Evolutionary conservation across 345 rosid species (phyloP), one percentile per base, ranked within the genome.

Genomic region (Rhizophora mangle): DNA sequence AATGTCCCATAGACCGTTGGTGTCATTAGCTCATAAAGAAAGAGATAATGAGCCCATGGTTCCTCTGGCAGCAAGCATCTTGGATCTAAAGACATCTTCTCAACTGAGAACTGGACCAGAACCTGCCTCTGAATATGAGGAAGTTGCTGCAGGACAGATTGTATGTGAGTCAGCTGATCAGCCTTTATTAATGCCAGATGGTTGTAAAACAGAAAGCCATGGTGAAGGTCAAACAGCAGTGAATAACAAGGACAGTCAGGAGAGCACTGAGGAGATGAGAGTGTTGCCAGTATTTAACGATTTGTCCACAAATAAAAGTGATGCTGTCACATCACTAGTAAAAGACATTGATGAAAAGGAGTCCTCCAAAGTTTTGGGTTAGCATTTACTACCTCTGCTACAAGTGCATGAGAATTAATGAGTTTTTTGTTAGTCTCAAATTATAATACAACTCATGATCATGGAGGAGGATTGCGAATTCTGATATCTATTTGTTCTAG

Each of bases 281-380:
- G 72, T 32, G 39, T 67, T 67, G 68, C 49, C 75, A 67, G 61
- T 39, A 52, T 63, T 73, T 68, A 68, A 55, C 60, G 87, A 65
- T 55, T 81, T 84, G 71, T 63, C 65, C 34, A 64, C 65, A 62
- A 77, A 70, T 16, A 71, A 60, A 68, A 74, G 68, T 76, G 78
- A 74, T 65, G 80, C 58, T 63, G 74, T 69, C 68, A 69, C 69
- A 75, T 79, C 49, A 53, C 37, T 70, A 34, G 65, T 56, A 26
- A 70, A 80, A 77, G 85, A 73, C 78, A 79, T 63, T 69, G 32
- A 68, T 67, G 82, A 61, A 57, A 64, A 65, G 64, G 76, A 68
- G 66, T 68, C 68, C 37, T 68, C 68, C 34, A 69, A 70, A 19
- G 74, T 56, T 68, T 70, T 81, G 74, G 97, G 92, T 91, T 76